phyloP scores from a whole-genome alignment of 176 grass and related monocot genomes.

The Typha latifolia region DNA sequence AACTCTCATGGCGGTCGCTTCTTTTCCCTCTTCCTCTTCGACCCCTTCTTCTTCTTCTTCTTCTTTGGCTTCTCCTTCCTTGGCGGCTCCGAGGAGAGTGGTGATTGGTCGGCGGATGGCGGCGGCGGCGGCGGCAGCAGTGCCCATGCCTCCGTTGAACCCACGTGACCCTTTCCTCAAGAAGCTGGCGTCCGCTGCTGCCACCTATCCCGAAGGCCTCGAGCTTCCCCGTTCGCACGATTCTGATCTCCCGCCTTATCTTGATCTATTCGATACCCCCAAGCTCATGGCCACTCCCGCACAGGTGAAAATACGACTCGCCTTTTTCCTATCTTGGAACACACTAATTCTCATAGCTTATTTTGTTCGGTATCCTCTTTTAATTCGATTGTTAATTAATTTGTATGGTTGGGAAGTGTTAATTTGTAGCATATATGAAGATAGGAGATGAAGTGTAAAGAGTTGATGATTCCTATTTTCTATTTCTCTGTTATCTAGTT shows the following conservation, averaged over 20 bases:
- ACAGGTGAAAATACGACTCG: slow-evolving; percentile 30
- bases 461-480: neutral
- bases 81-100: slow-evolving; percentile 22
- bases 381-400: neutral
- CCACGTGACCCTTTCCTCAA: slow-evolving; percentile 20
- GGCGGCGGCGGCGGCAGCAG: neutral
- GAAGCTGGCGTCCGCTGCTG: slow-evolving; percentile 31
- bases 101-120: neutral
- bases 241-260: slow-evolving; percentile 48
- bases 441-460: no score
- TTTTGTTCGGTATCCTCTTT: neutral
- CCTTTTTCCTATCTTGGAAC: neutral
- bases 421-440: no score
- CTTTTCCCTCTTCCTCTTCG: slow-evolving; percentile 7
- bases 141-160: slow-evolving; percentile 19
- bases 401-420: no score
- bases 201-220: slow-evolving; percentile 26
- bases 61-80: neutral
- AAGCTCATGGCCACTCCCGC: slow-evolving; percentile 70
- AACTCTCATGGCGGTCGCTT: slow-evolving; percentile 16
- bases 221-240: slow-evolving; percentile 1
- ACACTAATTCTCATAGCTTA: slow-evolving; percentile 7
- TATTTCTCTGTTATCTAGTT: neutral
- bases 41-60: slow-evolving; percentile 9
- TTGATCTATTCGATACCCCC: slow-evolving; percentile 68